A percentile compares a stretch with the other conserved stretches of the same genome.
These are phyloP conservation scores for Bruguiera hainesii DNA, from an alignment of 441 rosid genomes.

Conservation along the genomic window DNA sequence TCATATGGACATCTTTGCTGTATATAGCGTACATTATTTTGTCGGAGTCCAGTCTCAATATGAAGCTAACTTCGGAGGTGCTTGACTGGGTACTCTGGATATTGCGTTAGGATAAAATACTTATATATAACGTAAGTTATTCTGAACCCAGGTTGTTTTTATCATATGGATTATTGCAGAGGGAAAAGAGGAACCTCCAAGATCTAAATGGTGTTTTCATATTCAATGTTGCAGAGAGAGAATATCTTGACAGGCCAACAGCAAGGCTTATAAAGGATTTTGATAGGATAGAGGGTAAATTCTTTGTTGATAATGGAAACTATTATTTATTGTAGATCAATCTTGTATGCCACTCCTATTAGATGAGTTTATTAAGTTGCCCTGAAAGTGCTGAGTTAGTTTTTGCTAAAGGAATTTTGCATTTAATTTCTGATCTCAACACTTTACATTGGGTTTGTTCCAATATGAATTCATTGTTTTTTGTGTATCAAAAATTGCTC, in stretches of 20 bases:
- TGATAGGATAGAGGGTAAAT: conserved; percentile 60
- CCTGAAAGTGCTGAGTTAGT: too few relatives aligned
- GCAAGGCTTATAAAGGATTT: conserved; percentile 87
- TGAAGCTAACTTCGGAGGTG: too few relatives aligned
- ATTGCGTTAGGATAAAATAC: neutral
- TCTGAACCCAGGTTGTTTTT: conserved; percentile 8
- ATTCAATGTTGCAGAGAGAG: conserved; percentile 70
- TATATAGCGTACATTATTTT: too few relatives aligned
- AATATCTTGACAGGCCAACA: conserved; percentile 73
- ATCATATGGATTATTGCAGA: conserved; percentile 49
- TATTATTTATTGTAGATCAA: neutral
- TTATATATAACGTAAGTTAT: neutral
- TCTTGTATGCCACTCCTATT: neutral
- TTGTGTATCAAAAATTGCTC: too few relatives aligned
- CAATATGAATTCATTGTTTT: too few relatives aligned
- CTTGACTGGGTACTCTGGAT: neutral
- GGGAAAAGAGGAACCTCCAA: conserved; percentile 84
- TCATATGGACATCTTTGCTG: too few relatives aligned
- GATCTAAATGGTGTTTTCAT: conserved; percentile 74
- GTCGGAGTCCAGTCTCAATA: too few relatives aligned
- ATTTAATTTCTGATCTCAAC: too few relatives aligned
- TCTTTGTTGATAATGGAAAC: neutral
- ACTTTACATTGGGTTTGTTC: too few relatives aligned
- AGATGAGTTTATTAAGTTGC: too few relatives aligned
- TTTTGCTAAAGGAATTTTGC: too few relatives aligned